phyloP scores from a whole-genome alignment of 768 basidiomycete species.

The Auriscalpium vulgare region DNA sequence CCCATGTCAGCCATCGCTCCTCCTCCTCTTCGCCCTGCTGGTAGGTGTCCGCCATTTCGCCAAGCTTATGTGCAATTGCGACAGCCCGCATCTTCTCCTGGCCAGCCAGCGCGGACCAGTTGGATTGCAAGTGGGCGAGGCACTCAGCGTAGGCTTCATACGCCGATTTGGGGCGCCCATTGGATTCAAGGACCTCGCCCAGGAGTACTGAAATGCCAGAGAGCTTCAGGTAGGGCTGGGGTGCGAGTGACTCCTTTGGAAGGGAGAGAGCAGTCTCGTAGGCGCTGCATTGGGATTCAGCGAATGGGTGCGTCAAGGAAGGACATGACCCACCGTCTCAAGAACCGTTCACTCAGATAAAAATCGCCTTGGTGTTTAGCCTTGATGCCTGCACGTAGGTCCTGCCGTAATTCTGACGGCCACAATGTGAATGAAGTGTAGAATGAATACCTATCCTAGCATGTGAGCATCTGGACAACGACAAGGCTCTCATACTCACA shows the following conservation, averaged over 20 bases:
- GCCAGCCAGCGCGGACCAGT: conserved; percentile 19
- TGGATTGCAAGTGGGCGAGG: conserved; percentile 20
- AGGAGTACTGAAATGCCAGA: conserved; percentile 60
- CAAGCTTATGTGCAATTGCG: conserved; percentile 39
- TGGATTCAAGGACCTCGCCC: conserved; percentile 45
- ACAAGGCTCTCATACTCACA: conserved; percentile 24
- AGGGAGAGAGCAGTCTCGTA: conserved; percentile 45
- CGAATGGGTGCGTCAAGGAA: not conserved
- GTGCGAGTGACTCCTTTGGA: conserved; percentile 26
- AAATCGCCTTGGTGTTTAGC: conserved; percentile 54
- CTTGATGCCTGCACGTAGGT: conserved; percentile 57
- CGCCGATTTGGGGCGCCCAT: conserved; percentile 24
- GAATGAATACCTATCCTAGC: conserved; percentile 38
- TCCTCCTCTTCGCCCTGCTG: conserved; percentile 29
- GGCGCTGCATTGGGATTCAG: conserved; percentile 33
- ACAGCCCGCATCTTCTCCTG: conserved; percentile 36
- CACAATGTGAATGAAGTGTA: conserved; percentile 54
- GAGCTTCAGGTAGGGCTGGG: conserved; percentile 53
- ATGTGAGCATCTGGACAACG: too few species aligned
- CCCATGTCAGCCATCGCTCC: conserved; percentile 35
- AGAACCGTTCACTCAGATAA: conserved; percentile 40
- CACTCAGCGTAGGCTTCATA: conserved; percentile 17
- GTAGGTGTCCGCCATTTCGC: conserved; percentile 30
- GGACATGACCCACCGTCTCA: conserved; percentile 38
- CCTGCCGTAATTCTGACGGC: conserved; percentile 54